Conservation (phyloP, 1,139 yeast species). For the Lodderomyces jiufengensis region DNA sequence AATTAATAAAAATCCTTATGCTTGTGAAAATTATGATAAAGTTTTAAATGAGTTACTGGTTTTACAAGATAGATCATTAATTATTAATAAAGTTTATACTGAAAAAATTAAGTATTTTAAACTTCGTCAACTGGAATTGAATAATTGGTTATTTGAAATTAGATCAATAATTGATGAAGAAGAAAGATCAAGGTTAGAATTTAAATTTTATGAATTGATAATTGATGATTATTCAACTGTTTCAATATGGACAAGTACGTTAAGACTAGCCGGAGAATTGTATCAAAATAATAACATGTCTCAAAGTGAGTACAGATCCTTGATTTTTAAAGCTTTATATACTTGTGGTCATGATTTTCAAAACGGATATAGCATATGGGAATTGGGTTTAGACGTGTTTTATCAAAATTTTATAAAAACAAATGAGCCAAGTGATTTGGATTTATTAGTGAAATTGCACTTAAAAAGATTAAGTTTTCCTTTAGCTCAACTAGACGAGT, state of each 20-base stretch:
- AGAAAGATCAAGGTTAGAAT: constrained; percentile 10
- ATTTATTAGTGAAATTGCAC: constrained; percentile 23
- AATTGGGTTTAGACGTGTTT: constrained; percentile 18
- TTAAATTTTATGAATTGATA: constrained; percentile 19
- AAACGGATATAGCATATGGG: constrained; percentile 37
- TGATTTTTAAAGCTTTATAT: constrained; percentile 22
- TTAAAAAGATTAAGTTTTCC: constrained; percentile 39
- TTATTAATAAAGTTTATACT: constrained; percentile 17
- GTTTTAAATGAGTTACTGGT: constrained; percentile 17
- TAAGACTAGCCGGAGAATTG: constrained; percentile 10
- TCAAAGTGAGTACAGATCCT: constrained; percentile 15
- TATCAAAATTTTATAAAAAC: constrained; percentile 10
- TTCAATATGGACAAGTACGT: constrained; percentile 19
- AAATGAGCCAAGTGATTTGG: constrained; percentile 16
- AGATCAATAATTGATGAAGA: constrained; percentile 15
- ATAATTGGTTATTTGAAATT: constrained; percentile 26
- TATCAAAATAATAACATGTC: constrained; percentile 6
- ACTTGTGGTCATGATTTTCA: constrained; percentile 33
- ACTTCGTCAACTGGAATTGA: constrained; percentile 21
- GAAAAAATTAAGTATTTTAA: constrained; percentile 21
- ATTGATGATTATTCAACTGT: constrained; percentile 19
- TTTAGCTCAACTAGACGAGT: constrained; percentile 38
- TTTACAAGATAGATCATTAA: constrained; percentile 5
- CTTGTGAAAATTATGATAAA: constrained; percentile 17
- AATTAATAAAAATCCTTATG: constrained; percentile 8